Conservation (phyloP, 768 basidiomycete species). For the Austroboletus eburneus region DNA sequence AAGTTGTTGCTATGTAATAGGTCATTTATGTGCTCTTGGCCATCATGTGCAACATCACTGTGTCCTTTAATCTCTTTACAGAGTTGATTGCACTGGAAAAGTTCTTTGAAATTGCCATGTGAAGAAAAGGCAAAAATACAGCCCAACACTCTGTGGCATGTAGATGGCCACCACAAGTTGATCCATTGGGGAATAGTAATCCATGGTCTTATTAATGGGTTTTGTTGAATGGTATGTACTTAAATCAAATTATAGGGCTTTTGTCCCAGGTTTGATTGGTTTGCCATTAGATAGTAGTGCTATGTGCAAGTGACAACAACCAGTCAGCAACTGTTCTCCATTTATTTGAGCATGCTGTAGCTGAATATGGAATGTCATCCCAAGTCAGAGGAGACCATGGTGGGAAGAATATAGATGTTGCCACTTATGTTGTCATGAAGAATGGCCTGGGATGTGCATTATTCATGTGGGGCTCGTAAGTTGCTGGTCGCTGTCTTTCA, state of each 20-base stretch:
- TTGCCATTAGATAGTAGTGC: neutral
- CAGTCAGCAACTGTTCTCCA: neutral
- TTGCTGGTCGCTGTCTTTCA: conserved; percentile 8
- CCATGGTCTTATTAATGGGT: conserved; percentile 28
- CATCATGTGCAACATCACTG: conserved; percentile 24
- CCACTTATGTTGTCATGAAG: conserved; percentile 20
- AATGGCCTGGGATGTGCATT: conserved; percentile 23
- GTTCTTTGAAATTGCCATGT: neutral
- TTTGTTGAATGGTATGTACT: conserved; percentile 18
- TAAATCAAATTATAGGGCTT: too few relatives aligned
- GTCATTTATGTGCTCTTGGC: conserved; percentile 24
- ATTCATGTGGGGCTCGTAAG: conserved; percentile 27
- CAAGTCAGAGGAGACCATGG: conserved; percentile 28
- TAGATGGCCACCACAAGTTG: conserved; percentile 28
- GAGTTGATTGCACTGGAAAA: conserved; percentile 8
- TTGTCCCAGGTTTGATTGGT: too few relatives aligned
- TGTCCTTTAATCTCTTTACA: conserved; percentile 25
- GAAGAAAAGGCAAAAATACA: conserved; percentile 8
- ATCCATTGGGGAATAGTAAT: conserved; percentile 27
- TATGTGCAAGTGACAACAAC: neutral
- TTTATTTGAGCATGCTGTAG: neutral
- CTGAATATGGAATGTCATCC: conserved; percentile 21
- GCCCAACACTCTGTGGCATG: conserved; percentile 22
- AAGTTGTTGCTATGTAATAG: conserved; percentile 27
- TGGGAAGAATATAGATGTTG: conserved; percentile 28